phyloP scores from a whole-genome alignment of 1,139 yeast species.

The Sugiyamaella castrensis region DNA sequence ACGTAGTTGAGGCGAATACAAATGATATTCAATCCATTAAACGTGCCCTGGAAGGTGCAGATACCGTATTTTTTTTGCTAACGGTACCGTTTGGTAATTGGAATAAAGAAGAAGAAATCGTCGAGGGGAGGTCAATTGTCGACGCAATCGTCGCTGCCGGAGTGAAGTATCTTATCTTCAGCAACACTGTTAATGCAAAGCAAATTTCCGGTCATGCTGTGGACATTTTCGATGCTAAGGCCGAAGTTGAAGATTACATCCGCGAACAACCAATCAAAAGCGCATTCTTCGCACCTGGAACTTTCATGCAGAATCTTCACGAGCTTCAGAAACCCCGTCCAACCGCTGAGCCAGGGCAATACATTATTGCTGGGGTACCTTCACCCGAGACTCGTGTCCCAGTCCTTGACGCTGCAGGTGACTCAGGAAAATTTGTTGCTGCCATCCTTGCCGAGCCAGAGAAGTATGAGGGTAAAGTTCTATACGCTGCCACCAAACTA shows the following conservation, averaged over 20 bases:
- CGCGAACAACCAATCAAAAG: conserved; percentile 14
- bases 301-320: conserved; percentile 13
- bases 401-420: conserved; percentile 8
- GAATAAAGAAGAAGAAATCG: conserved; percentile 9
- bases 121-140: conserved; percentile 13
- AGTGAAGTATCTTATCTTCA: conserved; percentile 12
- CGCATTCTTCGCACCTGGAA: conserved; percentile 16
- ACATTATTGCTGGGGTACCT: neutral
- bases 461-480: conserved; percentile 8
- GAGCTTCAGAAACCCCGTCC: conserved; percentile 6
- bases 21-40: neutral
- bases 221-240: conserved; percentile 10
- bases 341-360: conserved; percentile 13
- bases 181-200: neutral
- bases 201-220: conserved; percentile 10
- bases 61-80: conserved; percentile 9
- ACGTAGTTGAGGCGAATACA: too few species aligned
- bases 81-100: conserved; percentile 13
- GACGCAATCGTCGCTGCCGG: conserved; percentile 16
- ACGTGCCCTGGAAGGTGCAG: conserved; percentile 5
- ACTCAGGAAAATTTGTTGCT: conserved; percentile 14
- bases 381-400: conserved; percentile 9
- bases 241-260: conserved; percentile 17
- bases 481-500: conserved; percentile 7
- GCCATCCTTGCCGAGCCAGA: conserved; percentile 16